phyloP scores from a whole-genome alignment of 495 filamentous ascomycete species.

The Cairneyella variabilis region DNA sequence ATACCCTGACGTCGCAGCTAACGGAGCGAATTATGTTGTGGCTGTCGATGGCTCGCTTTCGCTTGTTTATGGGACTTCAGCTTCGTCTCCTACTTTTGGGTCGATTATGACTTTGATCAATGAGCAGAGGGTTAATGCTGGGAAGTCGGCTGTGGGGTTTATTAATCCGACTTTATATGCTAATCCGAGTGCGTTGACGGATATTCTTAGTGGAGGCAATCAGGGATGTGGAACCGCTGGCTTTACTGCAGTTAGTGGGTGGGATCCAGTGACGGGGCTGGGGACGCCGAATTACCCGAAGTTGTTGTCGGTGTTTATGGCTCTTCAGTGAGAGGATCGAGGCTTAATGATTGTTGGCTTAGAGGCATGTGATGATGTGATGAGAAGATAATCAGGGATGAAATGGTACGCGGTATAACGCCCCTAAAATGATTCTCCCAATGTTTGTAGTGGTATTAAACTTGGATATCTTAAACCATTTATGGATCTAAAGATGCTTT shows the following conservation, averaged over 20 bases:
- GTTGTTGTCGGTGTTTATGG: constrained; percentile 44
- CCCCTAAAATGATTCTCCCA: too few species aligned
- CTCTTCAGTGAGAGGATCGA: too few species aligned
- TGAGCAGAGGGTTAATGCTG: constrained; percentile 52
- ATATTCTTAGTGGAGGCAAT: constrained; percentile 46
- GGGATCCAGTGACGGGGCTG: constrained; percentile 59
- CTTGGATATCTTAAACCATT: too few species aligned
- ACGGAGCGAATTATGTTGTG: constrained; percentile 54
- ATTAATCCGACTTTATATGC: constrained; percentile 59
- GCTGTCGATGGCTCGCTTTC: constrained; percentile 36
- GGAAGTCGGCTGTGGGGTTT: constrained; percentile 57
- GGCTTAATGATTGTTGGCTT: too few species aligned
- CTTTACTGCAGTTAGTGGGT: constrained; percentile 50
- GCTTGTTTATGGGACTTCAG: constrained; percentile 47
- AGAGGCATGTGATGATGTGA: too few species aligned
- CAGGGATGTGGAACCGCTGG: constrained; percentile 46
- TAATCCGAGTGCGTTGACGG: constrained; percentile 42
- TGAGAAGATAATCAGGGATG: too few species aligned
- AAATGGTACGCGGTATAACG: too few species aligned
- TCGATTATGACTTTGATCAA: constrained; percentile 57
- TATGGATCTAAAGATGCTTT: too few species aligned
- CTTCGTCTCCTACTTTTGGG: constrained; percentile 33
- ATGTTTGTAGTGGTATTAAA: too few species aligned
- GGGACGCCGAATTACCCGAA: constrained; percentile 51
- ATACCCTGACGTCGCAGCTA: constrained; percentile 61